Evolutionary conservation across 257 asterid genomes (phyloP), one percentile per base, ranked within the genome.

Genomic region (Verbascum thapsus): DNA sequence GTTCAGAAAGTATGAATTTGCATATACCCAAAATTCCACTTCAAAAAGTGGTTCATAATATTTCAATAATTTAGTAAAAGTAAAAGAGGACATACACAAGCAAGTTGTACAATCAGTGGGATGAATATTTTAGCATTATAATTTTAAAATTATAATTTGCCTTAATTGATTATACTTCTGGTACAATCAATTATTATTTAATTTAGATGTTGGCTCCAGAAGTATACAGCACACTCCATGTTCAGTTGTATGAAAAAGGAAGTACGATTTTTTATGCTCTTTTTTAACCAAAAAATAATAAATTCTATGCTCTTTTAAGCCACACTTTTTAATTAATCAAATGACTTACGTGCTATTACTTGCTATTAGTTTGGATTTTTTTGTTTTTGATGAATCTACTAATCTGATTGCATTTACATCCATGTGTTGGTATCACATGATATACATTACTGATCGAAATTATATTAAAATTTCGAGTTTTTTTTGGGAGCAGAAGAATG

Each of bases 1-100:
- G 71, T 53, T 71, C 49, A 26, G 55, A 72, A 72, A 62, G 64
- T 50, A 47, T 42, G 42, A 53, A 64, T 73, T 74, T 71, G 79
- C 72, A 73, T 48, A 73, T 48, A 47, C 62, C 63, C 12, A 52
- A 19, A 72, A 47, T 44, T 17, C 53, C 59, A 59, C 54, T 42
- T 43, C 15, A 18, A 62, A 67, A 58, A 67, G 69, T 52, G 67
- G 41, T 61, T 38, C 16, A 22, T 35, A 68, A 64, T 67, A 43
- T 44, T 45, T 16, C 73, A 74, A 55, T 43, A 58, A 34, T 57
- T 55, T 66, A 58, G n/a, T n/a, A n/a, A n/a, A n/a, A 22, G 58
- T 52, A 34, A 56, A 19, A 62, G 63, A 16, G 61, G 52, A 55
- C 55, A 59, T 45, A 42, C 40, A 67, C 13, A 57, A 71, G 69